Conservation (phyloP, 164 flowering plant species). For the Sedum album region DNA sequence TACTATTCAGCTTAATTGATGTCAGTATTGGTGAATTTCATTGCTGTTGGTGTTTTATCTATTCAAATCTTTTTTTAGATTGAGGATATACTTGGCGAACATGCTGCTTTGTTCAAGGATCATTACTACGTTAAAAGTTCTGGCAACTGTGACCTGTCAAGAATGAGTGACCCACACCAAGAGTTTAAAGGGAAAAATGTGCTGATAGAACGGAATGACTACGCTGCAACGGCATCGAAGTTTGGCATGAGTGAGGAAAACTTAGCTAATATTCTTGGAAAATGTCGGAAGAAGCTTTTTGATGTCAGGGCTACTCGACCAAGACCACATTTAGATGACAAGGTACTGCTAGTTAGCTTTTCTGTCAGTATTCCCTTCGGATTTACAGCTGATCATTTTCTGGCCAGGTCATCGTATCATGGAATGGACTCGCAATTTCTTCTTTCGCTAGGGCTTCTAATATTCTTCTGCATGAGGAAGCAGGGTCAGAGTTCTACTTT, state of each 20-base stretch:
- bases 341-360: slow-evolving; percentile 37
- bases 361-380: not conserved
- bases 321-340: slow-evolving; percentile 87
- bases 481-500: slow-evolving; percentile 43
- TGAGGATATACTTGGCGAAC: slow-evolving; percentile 64
- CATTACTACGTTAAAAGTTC: slow-evolving; percentile 73
- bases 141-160: slow-evolving; percentile 90
- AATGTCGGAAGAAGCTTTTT: slow-evolving; percentile 53
- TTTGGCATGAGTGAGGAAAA: slow-evolving; percentile 39
- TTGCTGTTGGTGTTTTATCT: not conserved
- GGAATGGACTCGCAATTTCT: slow-evolving; percentile 95
- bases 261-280: slow-evolving; percentile 55
- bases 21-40: not conserved
- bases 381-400: slow-evolving; percentile 12
- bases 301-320: slow-evolving; percentile 59
- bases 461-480: slow-evolving; percentile 54
- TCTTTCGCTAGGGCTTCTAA: slow-evolving; percentile 87
- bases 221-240: slow-evolving; percentile 55
- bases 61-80: slow-evolving; percentile 27
- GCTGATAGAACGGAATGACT: slow-evolving; percentile 56
- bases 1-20: not conserved
- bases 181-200: slow-evolving; percentile 81
- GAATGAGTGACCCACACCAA: slow-evolving; percentile 81
- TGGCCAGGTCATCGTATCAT: slow-evolving; percentile 82
- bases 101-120: slow-evolving; percentile 59